Evolutionary conservation across 2,329 filamentous ascomycete genomes (phyloP), one percentile per base, ranked within the genome.

Genomic region (Rhinocladiella similis): DNA sequence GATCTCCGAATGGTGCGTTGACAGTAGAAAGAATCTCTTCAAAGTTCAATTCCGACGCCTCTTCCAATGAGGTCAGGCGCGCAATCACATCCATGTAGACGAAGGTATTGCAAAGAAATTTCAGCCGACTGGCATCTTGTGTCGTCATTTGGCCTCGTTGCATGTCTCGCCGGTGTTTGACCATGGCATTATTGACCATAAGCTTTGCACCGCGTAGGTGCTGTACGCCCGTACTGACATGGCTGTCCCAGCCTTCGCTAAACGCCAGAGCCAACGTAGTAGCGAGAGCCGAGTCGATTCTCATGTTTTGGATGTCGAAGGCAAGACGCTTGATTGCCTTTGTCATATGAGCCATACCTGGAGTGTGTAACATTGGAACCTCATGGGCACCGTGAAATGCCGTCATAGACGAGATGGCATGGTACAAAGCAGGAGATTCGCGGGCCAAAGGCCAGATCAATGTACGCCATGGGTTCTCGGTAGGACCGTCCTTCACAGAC

Each of bases 81-180:
- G 86, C 83, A 60, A 89, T 85, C 25, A 89, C 87, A 67, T 89
- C 85, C 80, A 89, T 86, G 65, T 89, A 90, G 6, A 89, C 79
- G 83, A 85, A 89, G 3, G 83, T 84, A 66, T 88, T 89, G 71
- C 84, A 87, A 16, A 90, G 74, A 63, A 89, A 89, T 53, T 82
- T 83, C 20, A 89, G 72, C 6, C 84, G 75, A 29, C 75, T 55
- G 3, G 64, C 67, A 5, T 67, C 65, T 48, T 71, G 70, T 3
- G 68, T 62, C 5, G 70, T 72, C 49, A 63, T 57, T 36, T 59
- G 49, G 7, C 60, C 61, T 12, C 53, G 10, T 45, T 62, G 58
- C 55, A 62, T 52, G 39, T 60, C 56, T 29, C 68, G 68, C 61
- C 72, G 70, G 66, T 81, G 76, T 63, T 77, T 71, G 54, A 73